Percentiles rank a stretch among this genome's conserved stretches.
Conservation (phyloP, 768 basidiomycete species). For the Lentinula sp. region DNA sequence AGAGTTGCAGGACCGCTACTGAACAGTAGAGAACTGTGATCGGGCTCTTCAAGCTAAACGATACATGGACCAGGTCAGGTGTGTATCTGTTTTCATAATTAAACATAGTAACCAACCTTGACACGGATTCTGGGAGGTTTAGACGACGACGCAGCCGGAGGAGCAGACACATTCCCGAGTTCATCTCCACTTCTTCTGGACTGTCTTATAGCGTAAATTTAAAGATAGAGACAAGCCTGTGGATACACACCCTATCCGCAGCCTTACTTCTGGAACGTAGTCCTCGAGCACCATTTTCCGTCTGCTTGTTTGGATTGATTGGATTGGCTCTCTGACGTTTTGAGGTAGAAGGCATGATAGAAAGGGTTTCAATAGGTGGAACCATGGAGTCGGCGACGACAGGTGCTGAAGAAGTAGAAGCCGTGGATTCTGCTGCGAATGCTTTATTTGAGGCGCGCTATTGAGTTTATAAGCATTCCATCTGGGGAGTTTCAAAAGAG, state of each 20-base stretch:
- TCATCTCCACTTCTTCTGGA: not conserved
- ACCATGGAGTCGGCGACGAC: not conserved
- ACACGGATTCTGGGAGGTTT: constrained; percentile 7
- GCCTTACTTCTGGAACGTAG: constrained; percentile 39
- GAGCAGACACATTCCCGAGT: not conserved
- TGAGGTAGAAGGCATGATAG: constrained; percentile 29
- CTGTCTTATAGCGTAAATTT: not conserved
- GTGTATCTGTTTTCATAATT: not conserved
- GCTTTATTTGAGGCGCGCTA: not conserved
- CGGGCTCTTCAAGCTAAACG: constrained; percentile 11
- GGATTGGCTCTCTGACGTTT: constrained; percentile 28
- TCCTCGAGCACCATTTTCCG: constrained; percentile 34
- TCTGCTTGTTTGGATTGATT: not conserved
- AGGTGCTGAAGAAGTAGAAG: not conserved
- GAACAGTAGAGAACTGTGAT: constrained; percentile 12
- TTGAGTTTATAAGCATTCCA: not conserved
- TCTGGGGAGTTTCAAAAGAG: not conserved
- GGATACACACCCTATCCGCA: not conserved
- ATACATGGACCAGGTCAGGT: not conserved
- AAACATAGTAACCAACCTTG: constrained; percentile 2
- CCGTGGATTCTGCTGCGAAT: not conserved
- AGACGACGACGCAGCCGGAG: not conserved
- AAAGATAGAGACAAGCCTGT: constrained; percentile 22
- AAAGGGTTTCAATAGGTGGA: constrained; percentile 11
- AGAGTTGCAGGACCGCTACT: constrained; percentile 14